A percentile compares a stretch with the other conserved stretches of the same genome.
Evolutionary conservation across 495 filamentous ascomycete genomes (phyloP).

Genomic region (Aspergillus kassunensis): DNA sequence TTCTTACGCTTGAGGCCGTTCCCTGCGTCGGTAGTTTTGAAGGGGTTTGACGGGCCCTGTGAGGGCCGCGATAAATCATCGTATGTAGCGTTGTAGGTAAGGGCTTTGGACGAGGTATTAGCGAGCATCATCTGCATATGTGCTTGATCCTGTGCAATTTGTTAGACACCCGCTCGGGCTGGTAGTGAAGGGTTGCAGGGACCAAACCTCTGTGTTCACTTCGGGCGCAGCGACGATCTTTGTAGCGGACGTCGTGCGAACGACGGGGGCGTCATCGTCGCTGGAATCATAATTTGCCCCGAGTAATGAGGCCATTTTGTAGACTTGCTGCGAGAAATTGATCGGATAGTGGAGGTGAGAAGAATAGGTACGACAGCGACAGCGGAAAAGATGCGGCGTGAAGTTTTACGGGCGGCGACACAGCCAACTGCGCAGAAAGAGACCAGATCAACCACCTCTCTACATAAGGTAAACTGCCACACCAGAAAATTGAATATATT

Average conservation of each 20-base stretch:
- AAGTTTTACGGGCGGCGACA: constrained; percentile 39
- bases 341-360: constrained; percentile 1
- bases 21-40: constrained; percentile 55
- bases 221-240: constrained; percentile 52
- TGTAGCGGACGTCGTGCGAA: constrained; percentile 29
- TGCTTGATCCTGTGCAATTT: constrained; percentile 49
- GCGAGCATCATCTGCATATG: constrained; percentile 55
- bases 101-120: constrained; percentile 48
- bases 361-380: background rate
- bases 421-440: constrained; percentile 23
- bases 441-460: background rate
- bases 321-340: constrained; percentile 1
- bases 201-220: constrained; percentile 63
- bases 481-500: background rate
- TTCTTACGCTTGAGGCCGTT: constrained; percentile 76
- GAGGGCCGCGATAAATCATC: constrained; percentile 65
- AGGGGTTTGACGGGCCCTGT: constrained; percentile 78
- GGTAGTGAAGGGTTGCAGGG: constrained; percentile 17
- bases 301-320: constrained; percentile 45
- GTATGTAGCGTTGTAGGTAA: constrained; percentile 63
- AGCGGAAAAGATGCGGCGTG: constrained; percentile 10
- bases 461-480: background rate
- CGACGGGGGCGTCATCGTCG: constrained; percentile 41
- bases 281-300: constrained; percentile 51
- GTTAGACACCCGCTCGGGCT: constrained; percentile 22